Conservation (phyloP, 1,284 basidiomycete species). For the Apiotrichum laibachii region DNA sequence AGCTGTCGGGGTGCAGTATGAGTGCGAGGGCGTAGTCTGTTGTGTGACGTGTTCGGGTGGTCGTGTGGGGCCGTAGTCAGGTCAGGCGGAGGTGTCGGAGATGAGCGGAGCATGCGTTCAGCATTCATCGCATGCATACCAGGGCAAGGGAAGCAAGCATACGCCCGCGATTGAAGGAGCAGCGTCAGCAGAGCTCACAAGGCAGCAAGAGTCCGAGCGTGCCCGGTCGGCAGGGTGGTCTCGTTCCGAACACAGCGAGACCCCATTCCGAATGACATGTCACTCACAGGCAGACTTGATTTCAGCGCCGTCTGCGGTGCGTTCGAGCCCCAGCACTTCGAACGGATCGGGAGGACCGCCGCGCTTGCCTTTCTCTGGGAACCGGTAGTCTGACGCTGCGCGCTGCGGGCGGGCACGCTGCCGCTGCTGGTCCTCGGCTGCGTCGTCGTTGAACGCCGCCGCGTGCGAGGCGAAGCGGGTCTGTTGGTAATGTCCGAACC, state of each 20-base stretch:
- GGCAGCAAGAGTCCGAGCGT: no score
- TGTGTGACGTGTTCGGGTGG: neutral
- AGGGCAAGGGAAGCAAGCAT: no score
- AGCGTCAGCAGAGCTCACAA: no score
- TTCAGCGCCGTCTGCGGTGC: conserved; percentile 32
- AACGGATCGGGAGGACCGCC: conserved; percentile 45
- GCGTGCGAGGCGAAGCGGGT: conserved; percentile 6
- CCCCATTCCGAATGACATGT: no score
- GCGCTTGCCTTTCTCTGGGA: conserved; percentile 30
- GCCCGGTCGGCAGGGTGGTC: no score
- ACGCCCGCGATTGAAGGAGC: no score
- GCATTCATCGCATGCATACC: no score
- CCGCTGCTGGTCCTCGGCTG: neutral
- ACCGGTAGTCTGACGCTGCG: conserved; percentile 26
- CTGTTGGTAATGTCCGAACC: no score
- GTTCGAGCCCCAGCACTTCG: conserved; percentile 44
- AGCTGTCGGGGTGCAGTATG: conserved; percentile 49
- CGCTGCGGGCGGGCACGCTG: neutral
- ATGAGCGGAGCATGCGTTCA: no score
- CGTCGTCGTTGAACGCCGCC: conserved; percentile 8
- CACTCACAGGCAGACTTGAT: conserved; percentile 48
- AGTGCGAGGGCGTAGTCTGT: conserved; percentile 49
- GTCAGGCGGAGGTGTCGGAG: no score
- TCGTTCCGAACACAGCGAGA: no score
- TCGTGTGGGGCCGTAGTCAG: neutral